Evolutionary conservation across 164 flowering plant species (phyloP), one percentile per base, ranked within the genome.

Genomic region (Aristolochia fimbriata): DNA sequence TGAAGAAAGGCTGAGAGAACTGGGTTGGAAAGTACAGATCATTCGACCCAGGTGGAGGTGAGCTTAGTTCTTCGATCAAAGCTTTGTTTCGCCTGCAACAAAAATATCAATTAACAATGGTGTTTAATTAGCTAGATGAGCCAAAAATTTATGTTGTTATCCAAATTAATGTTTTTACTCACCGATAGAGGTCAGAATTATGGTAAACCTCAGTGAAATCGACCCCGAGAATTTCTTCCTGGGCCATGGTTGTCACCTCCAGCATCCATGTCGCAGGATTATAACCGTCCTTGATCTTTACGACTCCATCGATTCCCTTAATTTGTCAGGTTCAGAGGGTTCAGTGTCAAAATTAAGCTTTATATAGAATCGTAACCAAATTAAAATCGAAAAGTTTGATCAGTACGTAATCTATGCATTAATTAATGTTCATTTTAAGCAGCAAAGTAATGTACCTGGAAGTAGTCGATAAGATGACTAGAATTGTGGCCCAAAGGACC

Each of bases 361-460:
- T n/a, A n/a, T n/a, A n/a, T n/a, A n/a, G n/a, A n/a, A n/a, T n/a
- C n/a, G n/a, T n/a, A n/a, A n/a, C n/a, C n/a, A n/a, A n/a, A n/a
- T n/a, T n/a, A n/a, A n/a, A n/a, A n/a, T n/a, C n/a, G n/a, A n/a
- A n/a, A n/a, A n/a, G n/a, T n/a, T n/a, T n/a, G n/a, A n/a, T n/a
- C n/a, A n/a, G n/a, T n/a, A n/a, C n/a, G n/a, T n/a, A n/a, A n/a
- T n/a, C n/a, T n/a, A n/a, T n/a, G n/a, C n/a, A n/a, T n/a, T n/a
- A n/a, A n/a, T n/a, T n/a, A n/a, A n/a, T n/a, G 33, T 48, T 9
- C 45, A 24, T 25, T 16, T 47, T 23, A 27, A 27, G 30, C 30
- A 58, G 24, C 76, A 65, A 25, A n/a, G n/a, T n/a, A n/a, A n/a
- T n/a, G n/a, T n/a, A 84, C 91, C 91, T 83, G 80, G 50, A 85